Conservation (phyloP, 192 early-diverging fungal genomes). For the Gonapodya sp. region DNA sequence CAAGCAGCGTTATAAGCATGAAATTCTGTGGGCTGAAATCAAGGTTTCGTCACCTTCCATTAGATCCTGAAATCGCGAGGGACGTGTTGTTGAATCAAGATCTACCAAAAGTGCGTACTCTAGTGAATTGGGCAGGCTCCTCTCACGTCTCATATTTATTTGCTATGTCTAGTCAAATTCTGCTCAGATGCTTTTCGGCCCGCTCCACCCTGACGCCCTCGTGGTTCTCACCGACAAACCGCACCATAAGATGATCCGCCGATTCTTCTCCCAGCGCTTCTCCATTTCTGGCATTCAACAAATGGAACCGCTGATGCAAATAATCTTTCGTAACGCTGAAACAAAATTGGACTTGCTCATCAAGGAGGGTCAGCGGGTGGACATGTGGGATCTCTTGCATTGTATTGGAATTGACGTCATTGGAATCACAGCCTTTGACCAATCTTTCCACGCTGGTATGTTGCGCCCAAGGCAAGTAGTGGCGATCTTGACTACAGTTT, state of each 20-base stretch:
- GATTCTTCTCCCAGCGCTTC: constrained; percentile 7
- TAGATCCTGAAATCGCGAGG: neutral
- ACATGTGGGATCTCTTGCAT: constrained; percentile 5
- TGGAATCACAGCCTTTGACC: constrained; percentile 3
- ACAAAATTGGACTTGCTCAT: neutral
- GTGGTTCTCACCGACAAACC: neutral
- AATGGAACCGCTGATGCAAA: constrained; percentile 1
- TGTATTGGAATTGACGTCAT: constrained; percentile 8
- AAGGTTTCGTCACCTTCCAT: neutral
- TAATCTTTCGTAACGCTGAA: neutral
- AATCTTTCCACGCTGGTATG: neutral
- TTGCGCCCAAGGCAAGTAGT: neutral
- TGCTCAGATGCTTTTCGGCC: neutral
- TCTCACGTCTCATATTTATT: too few species aligned
- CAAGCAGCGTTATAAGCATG: neutral
- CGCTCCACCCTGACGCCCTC: constrained; percentile 6
- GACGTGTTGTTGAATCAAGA: neutral
- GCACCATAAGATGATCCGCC: neutral
- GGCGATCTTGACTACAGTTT: neutral
- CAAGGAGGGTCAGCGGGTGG: constrained; percentile 2
- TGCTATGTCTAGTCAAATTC: neutral
- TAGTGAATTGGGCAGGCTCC: too few species aligned
- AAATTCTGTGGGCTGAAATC: too few species aligned
- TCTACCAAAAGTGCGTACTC: neutral
- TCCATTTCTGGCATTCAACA: neutral